Evolutionary conservation across 352 stramenopile species (phyloP).

Genomic region (Saprolegnia diclina): DNA sequence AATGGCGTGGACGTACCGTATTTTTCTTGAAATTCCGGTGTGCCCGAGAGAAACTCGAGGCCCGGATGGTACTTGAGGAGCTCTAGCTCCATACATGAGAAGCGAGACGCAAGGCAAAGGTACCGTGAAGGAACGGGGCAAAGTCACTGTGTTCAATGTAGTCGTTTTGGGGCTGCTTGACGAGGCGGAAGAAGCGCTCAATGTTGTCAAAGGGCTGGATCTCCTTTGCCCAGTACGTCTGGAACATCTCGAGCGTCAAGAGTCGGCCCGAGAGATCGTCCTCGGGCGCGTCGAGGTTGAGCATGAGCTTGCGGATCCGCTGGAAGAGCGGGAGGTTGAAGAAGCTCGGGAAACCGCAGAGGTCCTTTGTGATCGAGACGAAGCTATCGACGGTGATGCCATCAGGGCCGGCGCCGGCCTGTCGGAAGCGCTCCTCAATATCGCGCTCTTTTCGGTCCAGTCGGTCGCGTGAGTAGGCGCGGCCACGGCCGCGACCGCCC

Average conservation of each 20-base stretch:
- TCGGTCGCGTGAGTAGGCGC: conserved; percentile 6
- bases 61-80: conserved; percentile 87
- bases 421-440: conserved; percentile 70
- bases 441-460: conserved; percentile 35
- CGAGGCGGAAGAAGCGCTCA: conserved; percentile 97
- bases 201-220: conserved; percentile 93
- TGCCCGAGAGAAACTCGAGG: conserved; percentile 95
- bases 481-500: conserved; percentile 29
- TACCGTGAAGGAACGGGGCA: conserved; percentile 94
- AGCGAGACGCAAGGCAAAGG: conserved; percentile 33
- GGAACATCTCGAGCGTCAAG: conserved; percentile 84
- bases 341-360: conserved; percentile 98
- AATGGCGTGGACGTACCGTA: conserved; percentile 79
- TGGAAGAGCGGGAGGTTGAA: conserved; percentile 96
- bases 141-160: conserved; percentile 95
- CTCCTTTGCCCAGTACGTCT: conserved; percentile 91
- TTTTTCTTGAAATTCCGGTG: conserved; percentile 99
- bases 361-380: conserved; percentile 95
- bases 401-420: conserved; percentile 47
- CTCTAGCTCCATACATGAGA: conserved; percentile 55
- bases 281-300: conserved; percentile 28
- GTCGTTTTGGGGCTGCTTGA: conserved; percentile 90
- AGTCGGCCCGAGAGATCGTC: conserved; percentile 39
- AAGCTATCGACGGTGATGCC: conserved; percentile 84
- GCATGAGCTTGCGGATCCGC: conserved; percentile 55